A percentile compares a stretch with the other conserved stretches of the same genome.
Conservation (phyloP, 192 early-diverging fungal species). For the Chytriomyces sp. region DNA sequence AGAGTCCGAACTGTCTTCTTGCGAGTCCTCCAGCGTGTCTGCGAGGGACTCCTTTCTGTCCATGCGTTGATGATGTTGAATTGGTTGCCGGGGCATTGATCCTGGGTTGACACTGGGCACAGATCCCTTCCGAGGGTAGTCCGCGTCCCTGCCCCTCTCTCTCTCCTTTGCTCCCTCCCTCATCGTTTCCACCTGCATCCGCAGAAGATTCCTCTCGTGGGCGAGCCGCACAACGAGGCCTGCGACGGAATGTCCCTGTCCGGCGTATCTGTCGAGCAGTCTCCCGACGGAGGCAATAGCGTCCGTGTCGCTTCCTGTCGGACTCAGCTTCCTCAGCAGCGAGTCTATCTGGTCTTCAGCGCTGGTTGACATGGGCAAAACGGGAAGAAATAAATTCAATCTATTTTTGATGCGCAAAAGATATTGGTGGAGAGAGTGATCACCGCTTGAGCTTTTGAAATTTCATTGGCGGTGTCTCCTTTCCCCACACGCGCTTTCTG, state of each 20-base stretch:
- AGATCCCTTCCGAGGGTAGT: not conserved
- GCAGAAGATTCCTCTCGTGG: not conserved
- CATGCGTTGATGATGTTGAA: not conserved
- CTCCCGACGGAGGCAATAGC: not conserved
- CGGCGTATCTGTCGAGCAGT: not conserved
- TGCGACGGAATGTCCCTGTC: not conserved
- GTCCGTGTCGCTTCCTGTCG: not conserved
- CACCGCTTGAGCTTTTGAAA: too few relatives aligned
- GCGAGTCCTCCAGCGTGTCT: not conserved
- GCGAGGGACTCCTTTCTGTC: not conserved
- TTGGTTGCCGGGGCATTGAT: not conserved
- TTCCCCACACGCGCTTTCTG: too few relatives aligned
- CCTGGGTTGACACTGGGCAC: not conserved
- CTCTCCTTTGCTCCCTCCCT: not conserved
- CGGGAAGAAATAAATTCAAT: too few relatives aligned
- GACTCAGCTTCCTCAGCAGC: not conserved
- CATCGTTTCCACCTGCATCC: not conserved
- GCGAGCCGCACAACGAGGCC: not conserved
- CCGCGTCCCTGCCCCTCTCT: not conserved
- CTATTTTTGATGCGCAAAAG: too few relatives aligned
- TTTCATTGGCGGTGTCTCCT: too few relatives aligned
- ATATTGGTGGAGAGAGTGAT: too few relatives aligned
- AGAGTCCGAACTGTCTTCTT: not conserved
- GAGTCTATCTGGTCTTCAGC: not conserved
- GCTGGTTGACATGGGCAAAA: not conserved